Evolutionary conservation across 2,329 filamentous ascomycete genomes (phyloP), one percentile per base, ranked within the genome.

Genomic region (Fusarium sp.): DNA sequence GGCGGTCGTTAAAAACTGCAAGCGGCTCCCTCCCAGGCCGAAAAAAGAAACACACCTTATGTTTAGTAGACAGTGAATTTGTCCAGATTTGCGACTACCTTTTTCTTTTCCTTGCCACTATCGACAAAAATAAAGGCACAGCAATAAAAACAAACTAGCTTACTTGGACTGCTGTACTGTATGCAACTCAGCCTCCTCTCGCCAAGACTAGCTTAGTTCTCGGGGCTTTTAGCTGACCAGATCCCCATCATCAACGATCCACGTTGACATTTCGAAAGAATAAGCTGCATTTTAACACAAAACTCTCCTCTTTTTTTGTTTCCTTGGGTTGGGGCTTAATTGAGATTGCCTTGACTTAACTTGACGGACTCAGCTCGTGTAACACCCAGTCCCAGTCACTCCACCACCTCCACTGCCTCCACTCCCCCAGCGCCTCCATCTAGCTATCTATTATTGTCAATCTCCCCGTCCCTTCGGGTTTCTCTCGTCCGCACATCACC

Each of bases 1-100:
- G 66, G 66, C 55, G 63, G 55, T 68, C 46, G 69, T 67, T 72
- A 64, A 67, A 68, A 72, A 70, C 69, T 72, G 66, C 69, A 70
- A 64, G 66, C 70, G 70, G 70, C 60, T 72, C 57, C 70, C 49
- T 53, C 62, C 51, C 53, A 67, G 29, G 47, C 70, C 70, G 49
- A 70, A 72, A 72, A 72, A 72, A 72, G 66, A 64, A 72, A 66
- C 67, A 71, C 63, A n/a, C 56, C 50, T 42, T 27, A 20, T 42
- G 18, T 29, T 52, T 52, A 52, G 50, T 22, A n/a, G 29, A 70
- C 58, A 20, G 55, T 30, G 42, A 54, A 55, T 65, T 63, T 49
- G 65, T 47, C 47, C 24, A 66, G 54, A 72, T 59, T 58, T 70
- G 42, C 61, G 63, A 59, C 59, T 54, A 44, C 65, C 18, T 20